These are phyloP conservation scores for Fusarium sp. DNA, from an alignment of 2,329 filamentous ascomycete species.

Conservation along the genomic window DNA sequence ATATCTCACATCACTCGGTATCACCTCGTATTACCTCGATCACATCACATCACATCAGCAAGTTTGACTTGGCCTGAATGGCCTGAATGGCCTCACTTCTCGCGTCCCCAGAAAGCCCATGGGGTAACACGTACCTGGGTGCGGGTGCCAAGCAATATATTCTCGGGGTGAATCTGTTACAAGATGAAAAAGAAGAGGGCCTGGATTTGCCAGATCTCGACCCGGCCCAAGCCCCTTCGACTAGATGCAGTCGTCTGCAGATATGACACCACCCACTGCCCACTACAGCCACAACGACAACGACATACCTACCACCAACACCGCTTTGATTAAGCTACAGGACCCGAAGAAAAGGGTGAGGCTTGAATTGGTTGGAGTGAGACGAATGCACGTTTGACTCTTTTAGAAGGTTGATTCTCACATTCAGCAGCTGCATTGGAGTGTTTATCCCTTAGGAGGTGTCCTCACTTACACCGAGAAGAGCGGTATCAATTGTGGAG, in stretches of 20 bases:
- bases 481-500: not conserved
- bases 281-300: not conserved
- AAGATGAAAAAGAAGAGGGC: not conserved
- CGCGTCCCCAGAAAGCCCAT: not conserved
- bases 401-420: not conserved
- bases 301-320: slow-evolving; percentile 2
- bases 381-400: slow-evolving; percentile 15
- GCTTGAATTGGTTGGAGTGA: not conserved
- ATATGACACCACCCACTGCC: slow-evolving; percentile 38
- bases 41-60: slow-evolving; percentile 23
- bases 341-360: slow-evolving; percentile 7
- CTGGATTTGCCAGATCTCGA: slow-evolving; percentile 33
- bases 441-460: not conserved
- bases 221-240: slow-evolving; percentile 19
- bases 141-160: slow-evolving; percentile 12
- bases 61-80: slow-evolving; percentile 9
- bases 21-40: slow-evolving; percentile 17
- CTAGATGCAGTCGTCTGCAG: slow-evolving; percentile 31
- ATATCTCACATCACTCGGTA: slow-evolving; percentile 16
- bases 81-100: slow-evolving; percentile 19
- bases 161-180: not conserved
- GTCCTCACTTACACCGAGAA: not conserved
- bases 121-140: slow-evolving; percentile 9
- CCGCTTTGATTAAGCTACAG: slow-evolving; percentile 8
- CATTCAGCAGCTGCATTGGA: not conserved